A percentile compares a stretch with the other conserved stretches of the same genome.
Evolutionary conservation across 2,329 filamentous ascomycete genomes (phyloP).

Genomic region (Cladosporium velox): DNA sequence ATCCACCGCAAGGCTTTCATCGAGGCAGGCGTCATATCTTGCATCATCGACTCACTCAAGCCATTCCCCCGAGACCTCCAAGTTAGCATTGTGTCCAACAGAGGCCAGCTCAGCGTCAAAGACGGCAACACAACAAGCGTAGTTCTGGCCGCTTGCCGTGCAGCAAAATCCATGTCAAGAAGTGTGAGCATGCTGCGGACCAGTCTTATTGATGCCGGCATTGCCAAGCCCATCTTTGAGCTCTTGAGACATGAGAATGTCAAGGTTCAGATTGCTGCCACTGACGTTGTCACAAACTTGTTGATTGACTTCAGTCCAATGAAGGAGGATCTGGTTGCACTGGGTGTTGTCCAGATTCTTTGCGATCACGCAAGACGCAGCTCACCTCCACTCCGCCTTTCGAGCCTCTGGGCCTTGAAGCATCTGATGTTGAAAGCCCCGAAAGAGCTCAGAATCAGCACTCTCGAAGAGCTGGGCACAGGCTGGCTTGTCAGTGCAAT

Average conservation of each 20-base stretch:
- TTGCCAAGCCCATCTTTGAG: slow-evolving; percentile 73
- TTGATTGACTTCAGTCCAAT: slow-evolving; percentile 88
- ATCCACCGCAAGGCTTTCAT: slow-evolving; percentile 80
- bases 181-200: slow-evolving; percentile 84
- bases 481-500: slow-evolving; percentile 82
- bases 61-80: slow-evolving; percentile 36
- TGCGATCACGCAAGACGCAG: slow-evolving; percentile 82
- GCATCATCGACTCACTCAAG: slow-evolving; percentile 80
- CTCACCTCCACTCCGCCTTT: slow-evolving; percentile 76
- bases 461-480: slow-evolving; percentile 74
- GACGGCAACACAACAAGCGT: slow-evolving; percentile 80
- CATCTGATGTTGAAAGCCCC: slow-evolving; percentile 76
- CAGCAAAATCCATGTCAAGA: slow-evolving; percentile 76
- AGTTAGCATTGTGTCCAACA: slow-evolving; percentile 12
- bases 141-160: slow-evolving; percentile 80
- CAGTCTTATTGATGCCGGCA: slow-evolving; percentile 79
- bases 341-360: slow-evolving; percentile 72
- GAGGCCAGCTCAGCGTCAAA: slow-evolving; percentile 13
- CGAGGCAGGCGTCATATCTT: slow-evolving; percentile 75
- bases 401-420: slow-evolving; percentile 91
- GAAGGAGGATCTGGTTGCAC: slow-evolving; percentile 74
- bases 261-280: slow-evolving; percentile 83
- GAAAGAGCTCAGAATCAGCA: slow-evolving; percentile 72
- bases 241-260: slow-evolving; percentile 74
- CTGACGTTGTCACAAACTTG: slow-evolving; percentile 80